Evolutionary conservation across 192 early-diverging fungal species (phyloP).

Genomic region (Backusella luteola): DNA sequence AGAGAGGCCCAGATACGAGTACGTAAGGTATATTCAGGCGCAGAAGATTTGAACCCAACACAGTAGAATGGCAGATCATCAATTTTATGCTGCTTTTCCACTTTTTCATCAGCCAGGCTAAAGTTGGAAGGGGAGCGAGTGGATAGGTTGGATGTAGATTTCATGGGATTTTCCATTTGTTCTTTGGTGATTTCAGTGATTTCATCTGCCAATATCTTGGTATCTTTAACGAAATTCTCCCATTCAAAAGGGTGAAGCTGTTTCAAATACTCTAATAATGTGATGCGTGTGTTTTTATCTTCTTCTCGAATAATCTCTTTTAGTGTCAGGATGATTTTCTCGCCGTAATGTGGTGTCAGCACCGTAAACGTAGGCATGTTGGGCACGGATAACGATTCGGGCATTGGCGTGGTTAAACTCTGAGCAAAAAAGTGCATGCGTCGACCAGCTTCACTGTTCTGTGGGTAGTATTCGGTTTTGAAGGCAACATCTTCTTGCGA

Average conservation of each 20-base stretch:
- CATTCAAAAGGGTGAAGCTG: conserved; percentile 80
- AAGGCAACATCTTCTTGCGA: conserved; percentile 61
- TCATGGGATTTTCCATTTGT: neutral
- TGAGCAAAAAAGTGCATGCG: conserved; percentile 87
- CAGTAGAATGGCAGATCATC: conserved; percentile 80
- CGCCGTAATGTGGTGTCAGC: conserved; percentile 80
- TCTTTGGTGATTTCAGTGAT: conserved; percentile 22
- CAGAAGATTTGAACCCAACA: conserved; percentile 78
- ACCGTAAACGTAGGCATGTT: conserved; percentile 88
- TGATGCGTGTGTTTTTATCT: conserved; percentile 76
- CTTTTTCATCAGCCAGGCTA: conserved; percentile 20
- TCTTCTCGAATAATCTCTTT: conserved; percentile 83
- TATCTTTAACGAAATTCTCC: conserved; percentile 91
- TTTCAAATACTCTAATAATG: conserved; percentile 79
- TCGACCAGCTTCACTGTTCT: conserved; percentile 74
- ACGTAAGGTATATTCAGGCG: conserved; percentile 77
- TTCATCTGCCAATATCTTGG: conserved; percentile 76
- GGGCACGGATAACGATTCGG: conserved; percentile 73
- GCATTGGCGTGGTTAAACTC: conserved; percentile 77
- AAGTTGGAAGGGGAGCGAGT: neutral
- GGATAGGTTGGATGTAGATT: neutral
- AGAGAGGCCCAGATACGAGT: conserved; percentile 91
- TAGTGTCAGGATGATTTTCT: conserved; percentile 81
- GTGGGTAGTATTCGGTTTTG: conserved; percentile 66
- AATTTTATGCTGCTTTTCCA: conserved; percentile 43